These are phyloP conservation scores for Myriangium duriaei DNA, from an alignment of 2,329 filamentous ascomycete species.

Conservation along the genomic window DNA sequence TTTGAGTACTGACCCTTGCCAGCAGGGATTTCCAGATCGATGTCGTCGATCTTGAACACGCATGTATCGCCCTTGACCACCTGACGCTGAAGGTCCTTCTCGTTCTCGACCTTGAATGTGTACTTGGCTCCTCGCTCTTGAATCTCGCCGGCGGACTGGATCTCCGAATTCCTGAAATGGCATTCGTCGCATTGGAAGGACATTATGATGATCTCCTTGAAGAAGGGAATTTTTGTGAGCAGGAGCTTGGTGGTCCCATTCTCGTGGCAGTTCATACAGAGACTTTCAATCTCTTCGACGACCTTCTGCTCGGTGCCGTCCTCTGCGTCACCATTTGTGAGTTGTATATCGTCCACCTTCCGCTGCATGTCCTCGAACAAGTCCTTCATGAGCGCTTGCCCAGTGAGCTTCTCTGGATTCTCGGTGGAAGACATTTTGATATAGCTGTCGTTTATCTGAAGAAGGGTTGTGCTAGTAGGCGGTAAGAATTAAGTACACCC, in stretches of 20 bases:
- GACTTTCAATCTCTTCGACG: constrained; percentile 40
- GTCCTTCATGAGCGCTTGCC: constrained; percentile 28
- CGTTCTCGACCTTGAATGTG: constrained; percentile 61
- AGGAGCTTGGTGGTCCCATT: constrained; percentile 70
- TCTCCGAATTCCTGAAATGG: constrained; percentile 78
- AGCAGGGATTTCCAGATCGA: constrained; percentile 85
- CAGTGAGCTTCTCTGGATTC: constrained; percentile 8
- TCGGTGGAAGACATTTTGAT: constrained; percentile 11
- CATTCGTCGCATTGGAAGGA: constrained; percentile 91
- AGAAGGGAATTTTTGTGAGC: constrained; percentile 87
- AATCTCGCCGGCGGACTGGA: constrained; percentile 83
- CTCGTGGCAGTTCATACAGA: constrained; percentile 44
- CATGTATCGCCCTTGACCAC: constrained; percentile 88
- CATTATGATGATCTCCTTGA: constrained; percentile 95
- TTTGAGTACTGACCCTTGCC: constrained; percentile 88
- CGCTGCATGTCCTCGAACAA: constrained; percentile 41
- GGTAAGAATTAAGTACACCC: no score
- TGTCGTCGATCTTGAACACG: constrained; percentile 72
- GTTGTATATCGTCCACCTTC: constrained; percentile 31
- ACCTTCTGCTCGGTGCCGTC: constrained; percentile 33
- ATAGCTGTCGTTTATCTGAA: no score
- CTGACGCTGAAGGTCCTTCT: constrained; percentile 68
- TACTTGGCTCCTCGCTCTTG: constrained; percentile 81
- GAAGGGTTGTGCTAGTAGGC: no score
- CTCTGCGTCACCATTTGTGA: constrained; percentile 20